Conservation (phyloP, 768 basidiomycete species). For the Boletus patriciae region DNA sequence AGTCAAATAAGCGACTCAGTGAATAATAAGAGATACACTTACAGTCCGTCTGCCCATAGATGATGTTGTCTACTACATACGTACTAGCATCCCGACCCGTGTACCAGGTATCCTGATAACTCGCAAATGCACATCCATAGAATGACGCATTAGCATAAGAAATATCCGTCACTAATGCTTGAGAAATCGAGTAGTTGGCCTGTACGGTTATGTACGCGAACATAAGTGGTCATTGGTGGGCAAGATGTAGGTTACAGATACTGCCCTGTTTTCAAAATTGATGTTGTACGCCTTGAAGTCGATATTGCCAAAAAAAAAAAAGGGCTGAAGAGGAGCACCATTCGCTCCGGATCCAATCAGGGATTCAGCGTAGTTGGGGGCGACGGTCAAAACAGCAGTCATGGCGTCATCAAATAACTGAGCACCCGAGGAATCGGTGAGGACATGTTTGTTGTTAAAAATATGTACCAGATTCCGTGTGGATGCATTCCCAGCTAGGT, state of each 20-base stretch:
- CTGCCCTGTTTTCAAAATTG: too few species aligned
- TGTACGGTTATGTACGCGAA: too few species aligned
- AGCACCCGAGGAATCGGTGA: slow-evolving; percentile 21
- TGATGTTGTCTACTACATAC: too few species aligned
- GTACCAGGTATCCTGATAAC: background rate
- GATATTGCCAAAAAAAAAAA: background rate
- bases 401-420: slow-evolving; percentile 54
- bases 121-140: slow-evolving; percentile 48
- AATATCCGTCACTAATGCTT: too few species aligned
- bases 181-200: too few species aligned
- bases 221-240: slow-evolving; percentile 42
- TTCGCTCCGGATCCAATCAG: background rate
- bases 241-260: too few species aligned
- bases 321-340: background rate
- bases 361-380: too few species aligned
- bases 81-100: background rate
- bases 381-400: slow-evolving; percentile 39
- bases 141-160: slow-evolving; percentile 67
- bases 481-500: too few species aligned
- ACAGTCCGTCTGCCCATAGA: background rate
- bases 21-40: background rate
- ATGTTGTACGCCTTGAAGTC: background rate
- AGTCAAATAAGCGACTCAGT: slow-evolving; percentile 17
- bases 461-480: too few species aligned
- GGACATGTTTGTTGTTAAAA: too few species aligned